Evolutionary conservation across 1,284 basidiomycete species (phyloP).

Genomic region (Stereum hirsutum): DNA sequence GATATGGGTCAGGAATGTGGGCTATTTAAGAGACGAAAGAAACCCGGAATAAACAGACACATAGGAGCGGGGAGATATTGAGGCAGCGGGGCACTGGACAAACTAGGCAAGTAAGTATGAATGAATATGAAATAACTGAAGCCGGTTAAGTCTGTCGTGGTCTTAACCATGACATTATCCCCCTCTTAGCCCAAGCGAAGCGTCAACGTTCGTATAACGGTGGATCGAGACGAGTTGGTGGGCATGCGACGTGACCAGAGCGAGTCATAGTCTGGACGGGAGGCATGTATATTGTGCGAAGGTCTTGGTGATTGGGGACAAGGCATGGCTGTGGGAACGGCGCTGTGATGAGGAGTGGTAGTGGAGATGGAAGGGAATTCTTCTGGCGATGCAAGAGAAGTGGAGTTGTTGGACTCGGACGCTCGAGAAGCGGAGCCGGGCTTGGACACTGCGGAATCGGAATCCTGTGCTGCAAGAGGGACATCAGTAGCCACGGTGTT

Average conservation of each 20-base stretch:
- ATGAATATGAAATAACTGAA: too few species aligned
- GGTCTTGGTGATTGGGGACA: not conserved
- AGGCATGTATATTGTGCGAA: slow-evolving; percentile 12
- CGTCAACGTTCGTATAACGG: not conserved
- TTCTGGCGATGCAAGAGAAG: not conserved
- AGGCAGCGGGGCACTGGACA: too few species aligned
- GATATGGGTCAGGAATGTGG: too few species aligned
- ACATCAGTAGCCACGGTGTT: not conserved
- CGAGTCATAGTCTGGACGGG: slow-evolving; percentile 16
- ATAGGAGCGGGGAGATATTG: too few species aligned
- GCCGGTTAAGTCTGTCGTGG: too few species aligned
- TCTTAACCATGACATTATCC: not conserved
- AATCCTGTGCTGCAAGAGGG: not conserved
- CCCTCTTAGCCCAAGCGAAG: not conserved
- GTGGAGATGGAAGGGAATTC: not conserved
- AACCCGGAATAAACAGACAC: too few species aligned
- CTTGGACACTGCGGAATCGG: not conserved
- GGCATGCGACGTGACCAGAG: slow-evolving; percentile 15
- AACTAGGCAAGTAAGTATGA: too few species aligned
- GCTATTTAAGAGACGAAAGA: too few species aligned
- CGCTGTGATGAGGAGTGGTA: not conserved
- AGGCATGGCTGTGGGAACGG: not conserved
- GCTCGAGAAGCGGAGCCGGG: not conserved
- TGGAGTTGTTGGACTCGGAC: too few species aligned
- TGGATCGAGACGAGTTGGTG: too few species aligned